Evolutionary conservation across 805 yeast species (phyloP).

Genomic region (Cyberlindnera euphorbiae): DNA sequence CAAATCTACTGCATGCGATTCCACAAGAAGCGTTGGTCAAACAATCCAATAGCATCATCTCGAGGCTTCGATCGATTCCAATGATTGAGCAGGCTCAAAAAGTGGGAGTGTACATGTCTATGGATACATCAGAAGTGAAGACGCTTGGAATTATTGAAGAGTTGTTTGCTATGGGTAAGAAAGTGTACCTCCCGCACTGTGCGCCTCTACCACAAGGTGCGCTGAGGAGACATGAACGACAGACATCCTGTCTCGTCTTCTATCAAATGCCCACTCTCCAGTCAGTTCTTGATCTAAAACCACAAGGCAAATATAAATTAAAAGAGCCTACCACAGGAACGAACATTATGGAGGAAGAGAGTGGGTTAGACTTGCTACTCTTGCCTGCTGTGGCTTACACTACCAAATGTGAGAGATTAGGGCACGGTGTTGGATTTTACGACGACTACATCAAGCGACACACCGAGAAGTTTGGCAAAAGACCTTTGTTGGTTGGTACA

Average conservation of each 20-base stretch:
- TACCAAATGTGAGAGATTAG: constrained; percentile 45
- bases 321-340: constrained; percentile 54
- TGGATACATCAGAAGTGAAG: constrained; percentile 67
- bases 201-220: constrained; percentile 14
- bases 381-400: constrained; percentile 88
- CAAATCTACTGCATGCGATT: constrained; percentile 13
- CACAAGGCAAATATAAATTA: constrained; percentile 64
- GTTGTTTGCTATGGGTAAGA: constrained; percentile 46
- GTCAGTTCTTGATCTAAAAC: constrained; percentile 44
- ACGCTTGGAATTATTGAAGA: constrained; percentile 50
- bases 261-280: constrained; percentile 39
- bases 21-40: constrained; percentile 16
- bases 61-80: constrained; percentile 14
- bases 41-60: constrained; percentile 26
- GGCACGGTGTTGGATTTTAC: constrained; percentile 93
- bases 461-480: constrained; percentile 14
- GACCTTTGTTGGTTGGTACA: constrained; percentile 52
- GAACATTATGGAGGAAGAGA: constrained; percentile 23
- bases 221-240: constrained; percentile 26
- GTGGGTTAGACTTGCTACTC: constrained; percentile 63
- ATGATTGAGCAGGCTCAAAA: constrained; percentile 40
- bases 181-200: constrained; percentile 57
- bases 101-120: constrained; percentile 70
- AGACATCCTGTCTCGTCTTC: constrained; percentile 50
- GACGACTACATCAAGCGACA: constrained; percentile 67